Evolutionary conservation across 1,284 basidiomycete species (phyloP).

Genomic region (Cutaneotrichosporon dermatis): DNA sequence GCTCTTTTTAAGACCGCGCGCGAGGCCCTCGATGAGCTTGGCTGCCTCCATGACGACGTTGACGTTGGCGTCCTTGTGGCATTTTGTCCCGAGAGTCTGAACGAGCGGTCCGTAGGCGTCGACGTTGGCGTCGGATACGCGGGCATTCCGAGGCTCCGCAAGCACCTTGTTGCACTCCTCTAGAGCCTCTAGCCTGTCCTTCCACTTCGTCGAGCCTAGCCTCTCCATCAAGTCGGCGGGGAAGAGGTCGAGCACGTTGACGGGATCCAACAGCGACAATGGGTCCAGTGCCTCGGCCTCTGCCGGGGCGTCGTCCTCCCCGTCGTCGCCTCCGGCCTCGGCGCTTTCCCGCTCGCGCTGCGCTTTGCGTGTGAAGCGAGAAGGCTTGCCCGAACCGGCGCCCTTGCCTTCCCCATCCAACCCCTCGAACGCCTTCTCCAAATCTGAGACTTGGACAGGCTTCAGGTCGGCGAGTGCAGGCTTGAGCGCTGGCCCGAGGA

Average conservation of each 20-base stretch:
- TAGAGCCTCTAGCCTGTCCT: constrained; percentile 88
- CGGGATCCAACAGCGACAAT: constrained; percentile 74
- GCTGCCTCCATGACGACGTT: constrained; percentile 90
- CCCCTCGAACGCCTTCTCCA: constrained; percentile 82
- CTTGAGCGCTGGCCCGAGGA: constrained; percentile 81
- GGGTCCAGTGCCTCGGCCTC: constrained; percentile 63
- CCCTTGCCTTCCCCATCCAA: constrained; percentile 79
- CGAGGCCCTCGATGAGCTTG: constrained; percentile 77
- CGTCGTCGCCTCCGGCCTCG: constrained; percentile 46
- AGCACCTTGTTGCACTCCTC: constrained; percentile 76
- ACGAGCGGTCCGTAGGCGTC: constrained; percentile 39
- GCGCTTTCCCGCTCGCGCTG: constrained; percentile 67
- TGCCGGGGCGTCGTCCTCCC: constrained; percentile 20
- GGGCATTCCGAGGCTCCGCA: constrained; percentile 59
- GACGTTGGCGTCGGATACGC: constrained; percentile 69
- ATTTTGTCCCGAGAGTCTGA: constrained; percentile 68
- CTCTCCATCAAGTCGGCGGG: constrained; percentile 68
- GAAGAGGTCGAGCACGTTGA: constrained; percentile 70
- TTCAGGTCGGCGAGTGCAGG: constrained; percentile 88
- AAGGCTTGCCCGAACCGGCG: constrained; percentile 72
- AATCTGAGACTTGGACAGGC: constrained; percentile 95
- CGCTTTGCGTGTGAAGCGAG: constrained; percentile 71
- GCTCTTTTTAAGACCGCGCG: constrained; percentile 68
- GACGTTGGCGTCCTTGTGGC: constrained; percentile 89
- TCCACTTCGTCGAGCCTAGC: constrained; percentile 92